Evolutionary conservation across 2,329 filamentous ascomycete genomes (phyloP), one percentile per base, ranked within the genome.

Genomic region (Mycosphaerella sp.): DNA sequence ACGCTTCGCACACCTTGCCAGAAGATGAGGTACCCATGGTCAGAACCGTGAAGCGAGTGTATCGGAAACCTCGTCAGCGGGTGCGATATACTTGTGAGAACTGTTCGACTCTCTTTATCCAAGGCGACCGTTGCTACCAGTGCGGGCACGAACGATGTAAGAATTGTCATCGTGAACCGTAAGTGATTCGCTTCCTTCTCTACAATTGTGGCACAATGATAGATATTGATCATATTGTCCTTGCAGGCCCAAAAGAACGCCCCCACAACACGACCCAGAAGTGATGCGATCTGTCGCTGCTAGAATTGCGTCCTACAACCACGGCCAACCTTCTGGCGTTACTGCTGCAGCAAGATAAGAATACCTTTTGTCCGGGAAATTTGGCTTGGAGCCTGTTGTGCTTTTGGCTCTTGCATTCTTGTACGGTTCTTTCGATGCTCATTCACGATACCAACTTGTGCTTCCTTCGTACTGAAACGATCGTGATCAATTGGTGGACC

Each of bases 21-120:
- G 35, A 39, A 2, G 66, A 67, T 37, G 66, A 66, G 18, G 65
- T 67, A 13, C 66, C 59, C 2, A 53, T 57, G 49, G 52, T 59
- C 14, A 46, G 40, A n/a, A 49, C 52, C 5, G 59, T 67, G 1
- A 61, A 65, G 41, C 57, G 73, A 10, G 70, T 71, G 35, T 74
- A 70, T 64, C 66, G 70, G 41, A 75, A 72, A 62, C 71, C 73
- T 30, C 66, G 73, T 40, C 68, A 68, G 41, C 65, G 72, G 21
- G 67, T 75, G 5, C 68, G 72, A 4, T 75, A 72, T 66, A 70
- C 66, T 37, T 89, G 86, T 67, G 77, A 82, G 58, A 71, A 76
- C 47, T 89, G 86, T 71, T 74, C 75, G 14, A 73, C 79, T 36
- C 85, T 81, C 65, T 73, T 77, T 1, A 70, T 75, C 3, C 72